These are phyloP conservation scores for Acanthamoeba lugdunensis DNA, from an alignment of 208 protist species.

Conservation along the genomic window DNA sequence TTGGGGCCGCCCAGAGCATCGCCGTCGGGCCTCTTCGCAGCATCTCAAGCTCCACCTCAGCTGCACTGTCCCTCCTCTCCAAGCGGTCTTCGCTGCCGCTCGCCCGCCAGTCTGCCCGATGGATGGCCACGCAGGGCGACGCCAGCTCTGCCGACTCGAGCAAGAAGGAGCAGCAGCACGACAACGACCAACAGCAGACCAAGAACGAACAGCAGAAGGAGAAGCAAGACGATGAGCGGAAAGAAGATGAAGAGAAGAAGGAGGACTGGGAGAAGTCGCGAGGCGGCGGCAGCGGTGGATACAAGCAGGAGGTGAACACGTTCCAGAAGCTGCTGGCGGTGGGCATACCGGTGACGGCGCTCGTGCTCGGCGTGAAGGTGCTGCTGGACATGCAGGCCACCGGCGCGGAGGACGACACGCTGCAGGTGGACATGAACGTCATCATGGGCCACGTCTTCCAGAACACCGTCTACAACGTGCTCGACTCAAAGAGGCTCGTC, in stretches of 20 bases:
- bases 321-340: constrained; percentile 30
- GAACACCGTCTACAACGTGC: constrained; percentile 16
- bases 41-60: no score
- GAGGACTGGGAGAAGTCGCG: background rate
- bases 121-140: background rate
- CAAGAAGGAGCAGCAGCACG: background rate
- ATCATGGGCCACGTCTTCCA: constrained; percentile 7
- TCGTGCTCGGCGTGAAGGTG: background rate
- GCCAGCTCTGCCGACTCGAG: background rate
- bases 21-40: no score
- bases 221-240: background rate
- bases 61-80: background rate
- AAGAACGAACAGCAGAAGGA: background rate
- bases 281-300: background rate
- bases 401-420: constrained; percentile 10
- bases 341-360: background rate
- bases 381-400: background rate
- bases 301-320: background rate
- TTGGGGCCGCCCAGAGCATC: no score
- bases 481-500: constrained; percentile 34
- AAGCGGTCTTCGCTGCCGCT: background rate
- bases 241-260: background rate
- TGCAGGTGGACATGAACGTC: constrained; percentile 14
- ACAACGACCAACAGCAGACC: background rate
- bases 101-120: background rate